Percentiles rank a stretch among this genome's conserved stretches.
phyloP scores from a whole-genome alignment of 371 early-diverging fungal genomes.

The Mortierella sp. region DNA sequence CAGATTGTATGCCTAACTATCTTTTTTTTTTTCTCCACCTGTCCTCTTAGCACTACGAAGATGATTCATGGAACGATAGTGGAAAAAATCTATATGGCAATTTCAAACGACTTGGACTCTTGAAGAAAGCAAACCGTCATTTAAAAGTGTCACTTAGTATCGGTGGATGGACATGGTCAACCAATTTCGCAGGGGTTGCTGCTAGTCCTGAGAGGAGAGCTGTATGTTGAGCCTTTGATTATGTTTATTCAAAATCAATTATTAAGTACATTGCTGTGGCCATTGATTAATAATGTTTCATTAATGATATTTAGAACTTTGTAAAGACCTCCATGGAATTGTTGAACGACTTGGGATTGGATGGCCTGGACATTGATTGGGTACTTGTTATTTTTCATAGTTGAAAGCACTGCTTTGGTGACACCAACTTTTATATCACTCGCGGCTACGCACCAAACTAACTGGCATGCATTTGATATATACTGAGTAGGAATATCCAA shows the following conservation, averaged over 20 bases:
- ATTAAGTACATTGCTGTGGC: neutral
- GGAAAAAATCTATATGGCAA: slow-evolving; percentile 82
- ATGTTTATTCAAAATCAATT: neutral
- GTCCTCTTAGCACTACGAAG: slow-evolving; percentile 59
- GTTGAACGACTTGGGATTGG: slow-evolving; percentile 70
- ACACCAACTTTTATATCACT: no score
- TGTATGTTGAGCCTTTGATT: slow-evolving; percentile 16
- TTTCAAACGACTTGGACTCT: slow-evolving; percentile 82
- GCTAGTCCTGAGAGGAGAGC: slow-evolving; percentile 66
- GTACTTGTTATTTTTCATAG: slow-evolving; percentile 13
- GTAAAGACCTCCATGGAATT: slow-evolving; percentile 70
- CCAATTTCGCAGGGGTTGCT: slow-evolving; percentile 83
- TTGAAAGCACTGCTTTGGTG: neutral
- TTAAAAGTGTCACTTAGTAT: slow-evolving; percentile 82
- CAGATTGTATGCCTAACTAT: neutral
- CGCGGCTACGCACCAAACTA: neutral
- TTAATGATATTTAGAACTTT: slow-evolving; percentile 61
- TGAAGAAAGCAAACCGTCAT: slow-evolving; percentile 77
- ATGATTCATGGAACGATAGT: slow-evolving; percentile 71
- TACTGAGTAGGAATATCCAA: slow-evolving; percentile 85
- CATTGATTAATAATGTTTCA: neutral
- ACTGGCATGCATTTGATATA: neutral
- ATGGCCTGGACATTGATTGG: slow-evolving; percentile 67
- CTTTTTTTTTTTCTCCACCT: neutral
- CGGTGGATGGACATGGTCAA: slow-evolving; percentile 93